A percentile compares a stretch with the other conserved stretches of the same genome.
Evolutionary conservation across 306 rosid species (phyloP).

Genomic region (Ormosia emarginata): DNA sequence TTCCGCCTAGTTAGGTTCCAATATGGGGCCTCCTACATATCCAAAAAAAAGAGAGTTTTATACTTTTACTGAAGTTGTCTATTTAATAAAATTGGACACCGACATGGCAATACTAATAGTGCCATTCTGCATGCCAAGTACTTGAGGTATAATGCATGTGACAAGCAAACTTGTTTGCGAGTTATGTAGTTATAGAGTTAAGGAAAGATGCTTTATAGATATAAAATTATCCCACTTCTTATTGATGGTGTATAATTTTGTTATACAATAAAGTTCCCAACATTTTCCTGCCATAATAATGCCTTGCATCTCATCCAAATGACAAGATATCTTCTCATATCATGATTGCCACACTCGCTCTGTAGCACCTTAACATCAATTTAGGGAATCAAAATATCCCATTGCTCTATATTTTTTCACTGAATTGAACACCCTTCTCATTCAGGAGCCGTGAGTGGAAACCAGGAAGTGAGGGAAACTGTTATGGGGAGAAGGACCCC

Average conservation of each 20-base stretch:
- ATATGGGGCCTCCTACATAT: not conserved
- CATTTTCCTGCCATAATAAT: not conserved
- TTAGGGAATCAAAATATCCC: not conserved
- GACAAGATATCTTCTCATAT: not conserved
- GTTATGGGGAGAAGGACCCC: conserved; percentile 68
- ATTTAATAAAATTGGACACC: not conserved
- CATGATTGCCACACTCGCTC: not conserved
- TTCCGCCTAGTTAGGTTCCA: not conserved
- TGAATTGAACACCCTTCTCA: conserved; percentile 15
- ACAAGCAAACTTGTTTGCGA: not conserved
- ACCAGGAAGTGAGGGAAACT: conserved; percentile 69
- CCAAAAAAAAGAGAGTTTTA: not conserved
- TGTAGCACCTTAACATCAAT: not conserved
- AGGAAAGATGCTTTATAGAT: not conserved
- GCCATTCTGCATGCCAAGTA: not conserved
- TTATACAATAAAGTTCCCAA: not conserved
- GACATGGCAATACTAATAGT: not conserved
- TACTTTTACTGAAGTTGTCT: not conserved
- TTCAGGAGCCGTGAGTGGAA: conserved; percentile 93
- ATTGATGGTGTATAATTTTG: not conserved
- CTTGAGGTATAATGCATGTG: not conserved
- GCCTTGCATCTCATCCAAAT: not conserved
- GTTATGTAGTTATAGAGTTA: not conserved
- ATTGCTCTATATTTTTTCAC: not conserved
- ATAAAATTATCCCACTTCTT: not conserved